Percentiles rank a stretch among this genome's conserved stretches.
Evolutionary conservation across 1,139 yeast genomes (phyloP).

Genomic region (Yamadazyma diddensiae): DNA sequence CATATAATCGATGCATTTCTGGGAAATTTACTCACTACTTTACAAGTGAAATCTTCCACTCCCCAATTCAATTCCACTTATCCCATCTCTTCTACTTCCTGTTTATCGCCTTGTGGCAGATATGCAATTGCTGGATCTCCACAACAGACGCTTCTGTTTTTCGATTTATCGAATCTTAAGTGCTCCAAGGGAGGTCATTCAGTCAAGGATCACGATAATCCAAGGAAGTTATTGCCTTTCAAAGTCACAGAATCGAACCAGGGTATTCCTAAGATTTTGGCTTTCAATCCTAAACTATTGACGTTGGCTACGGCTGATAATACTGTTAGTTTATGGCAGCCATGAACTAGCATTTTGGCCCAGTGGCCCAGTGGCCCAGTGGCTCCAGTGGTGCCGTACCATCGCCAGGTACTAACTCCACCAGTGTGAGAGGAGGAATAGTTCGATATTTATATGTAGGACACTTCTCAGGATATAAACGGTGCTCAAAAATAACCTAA

Average conservation of each 20-base stretch:
- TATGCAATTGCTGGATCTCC: constrained; percentile 65
- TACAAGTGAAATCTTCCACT: constrained; percentile 27
- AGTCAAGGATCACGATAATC: constrained; percentile 19
- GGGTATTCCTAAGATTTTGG: constrained; percentile 56
- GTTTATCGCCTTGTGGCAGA: constrained; percentile 81
- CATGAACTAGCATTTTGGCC: no score
- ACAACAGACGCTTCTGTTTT: constrained; percentile 54
- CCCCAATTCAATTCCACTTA: constrained; percentile 23
- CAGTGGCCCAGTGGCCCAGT: no score
- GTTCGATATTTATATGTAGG: no score
- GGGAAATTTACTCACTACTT: constrained; percentile 55
- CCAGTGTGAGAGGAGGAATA: no score
- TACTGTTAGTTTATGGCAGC: constrained; percentile 39
- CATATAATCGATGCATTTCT: constrained; percentile 69
- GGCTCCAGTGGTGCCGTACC: no score
- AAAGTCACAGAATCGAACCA: constrained; percentile 25
- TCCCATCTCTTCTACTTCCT: constrained; percentile 57
- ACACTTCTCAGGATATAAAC: no score
- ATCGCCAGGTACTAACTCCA: no score
- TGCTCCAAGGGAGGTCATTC: constrained; percentile 23
- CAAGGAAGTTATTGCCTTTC: constrained; percentile 22
- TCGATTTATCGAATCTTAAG: constrained; percentile 52
- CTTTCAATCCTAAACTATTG: constrained; percentile 76
- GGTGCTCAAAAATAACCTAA: no score
- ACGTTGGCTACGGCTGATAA: constrained; percentile 82